phyloP scores from a whole-genome alignment of 768 basidiomycete genomes.

The Naganishia vishniacii region DNA sequence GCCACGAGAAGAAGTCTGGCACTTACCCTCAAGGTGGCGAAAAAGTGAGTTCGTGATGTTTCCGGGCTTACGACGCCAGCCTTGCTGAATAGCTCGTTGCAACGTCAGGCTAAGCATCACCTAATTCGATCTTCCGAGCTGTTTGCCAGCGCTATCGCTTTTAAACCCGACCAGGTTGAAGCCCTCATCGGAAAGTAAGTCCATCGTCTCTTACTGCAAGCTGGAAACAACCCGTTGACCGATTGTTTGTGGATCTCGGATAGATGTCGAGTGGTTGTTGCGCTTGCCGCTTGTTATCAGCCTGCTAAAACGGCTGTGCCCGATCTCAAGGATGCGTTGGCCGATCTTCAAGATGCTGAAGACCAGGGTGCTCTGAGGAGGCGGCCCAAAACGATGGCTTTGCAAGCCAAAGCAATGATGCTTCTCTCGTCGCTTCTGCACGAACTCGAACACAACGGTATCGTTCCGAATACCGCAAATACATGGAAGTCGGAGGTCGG shows the following conservation, averaged over 20 bases:
- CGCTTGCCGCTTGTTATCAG: slow-evolving; percentile 41
- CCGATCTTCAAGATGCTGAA: slow-evolving; percentile 33
- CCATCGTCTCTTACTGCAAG: neutral
- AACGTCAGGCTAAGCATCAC: slow-evolving; percentile 44
- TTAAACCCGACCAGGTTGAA: slow-evolving; percentile 33
- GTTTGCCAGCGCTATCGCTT: slow-evolving; percentile 35
- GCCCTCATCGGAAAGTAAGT: slow-evolving; percentile 39
- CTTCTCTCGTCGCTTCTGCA: slow-evolving; percentile 35
- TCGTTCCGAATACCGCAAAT: slow-evolving; percentile 30
- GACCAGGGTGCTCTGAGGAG: slow-evolving; percentile 28
- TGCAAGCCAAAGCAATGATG: slow-evolving; percentile 38
- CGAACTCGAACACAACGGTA: slow-evolving; percentile 36
- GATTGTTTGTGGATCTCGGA: neutral
- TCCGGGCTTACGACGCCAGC: too few species aligned
- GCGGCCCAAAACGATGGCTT: slow-evolving; percentile 32
- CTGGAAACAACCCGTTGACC: too few species aligned
- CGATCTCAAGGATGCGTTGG: slow-evolving; percentile 35
- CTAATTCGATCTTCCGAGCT: slow-evolving; percentile 43
- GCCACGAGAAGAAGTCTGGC: slow-evolving; percentile 41
- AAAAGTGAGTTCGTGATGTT: slow-evolving; percentile 23
- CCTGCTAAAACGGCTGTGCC: slow-evolving; percentile 33
- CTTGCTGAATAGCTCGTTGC: neutral
- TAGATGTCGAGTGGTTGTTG: slow-evolving; percentile 37
- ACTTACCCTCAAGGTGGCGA: slow-evolving; percentile 42
- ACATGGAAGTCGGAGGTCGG: slow-evolving; percentile 43